phyloP scores from a whole-genome alignment of 208 protist species.

The Crithidia bombi region DNA sequence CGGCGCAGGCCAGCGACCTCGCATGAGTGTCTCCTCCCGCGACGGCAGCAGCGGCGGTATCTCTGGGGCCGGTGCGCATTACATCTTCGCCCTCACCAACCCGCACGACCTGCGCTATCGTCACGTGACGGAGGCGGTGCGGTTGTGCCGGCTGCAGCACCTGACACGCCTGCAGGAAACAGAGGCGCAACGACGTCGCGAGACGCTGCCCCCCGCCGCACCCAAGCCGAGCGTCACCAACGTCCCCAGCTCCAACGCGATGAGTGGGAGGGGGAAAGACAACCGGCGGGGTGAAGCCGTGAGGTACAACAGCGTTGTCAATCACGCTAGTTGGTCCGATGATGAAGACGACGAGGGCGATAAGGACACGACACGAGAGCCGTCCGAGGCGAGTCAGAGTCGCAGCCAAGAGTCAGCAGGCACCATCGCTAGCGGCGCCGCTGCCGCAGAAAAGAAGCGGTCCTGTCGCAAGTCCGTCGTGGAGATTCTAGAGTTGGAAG shows the following conservation, averaged over 20 bases:
- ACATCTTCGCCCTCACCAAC: conserved; percentile 55
- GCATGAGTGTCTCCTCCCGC: not conserved
- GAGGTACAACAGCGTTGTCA: not conserved
- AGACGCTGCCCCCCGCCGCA: conserved; percentile 7
- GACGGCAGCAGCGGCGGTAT: not conserved
- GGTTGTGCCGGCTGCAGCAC: conserved; percentile 23
- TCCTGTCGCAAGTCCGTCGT: conserved; percentile 11
- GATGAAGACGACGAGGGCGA: conserved; percentile 13
- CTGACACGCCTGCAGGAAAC: conserved; percentile 12
- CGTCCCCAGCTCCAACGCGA: not conserved
- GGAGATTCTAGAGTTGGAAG: conserved; percentile 25
- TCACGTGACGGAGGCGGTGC: conserved; percentile 26
- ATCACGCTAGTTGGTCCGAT: conserved; percentile 12
- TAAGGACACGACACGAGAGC: not conserved
- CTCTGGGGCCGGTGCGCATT: conserved; percentile 7
- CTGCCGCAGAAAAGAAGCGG: not conserved
- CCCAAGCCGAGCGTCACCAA: conserved; percentile 6
- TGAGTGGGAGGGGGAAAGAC: not conserved
- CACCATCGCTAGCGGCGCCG: not conserved
- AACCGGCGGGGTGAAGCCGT: not conserved
- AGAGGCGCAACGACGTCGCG: conserved; percentile 8
- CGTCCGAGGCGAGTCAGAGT: conserved; percentile 4
- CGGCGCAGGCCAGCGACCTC: not conserved
- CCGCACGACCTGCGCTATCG: conserved; percentile 62
- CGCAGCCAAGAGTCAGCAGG: not conserved